Evolutionary conservation across 2,329 filamentous ascomycete species (phyloP).

Genomic region (Alternaria dauci): DNA sequence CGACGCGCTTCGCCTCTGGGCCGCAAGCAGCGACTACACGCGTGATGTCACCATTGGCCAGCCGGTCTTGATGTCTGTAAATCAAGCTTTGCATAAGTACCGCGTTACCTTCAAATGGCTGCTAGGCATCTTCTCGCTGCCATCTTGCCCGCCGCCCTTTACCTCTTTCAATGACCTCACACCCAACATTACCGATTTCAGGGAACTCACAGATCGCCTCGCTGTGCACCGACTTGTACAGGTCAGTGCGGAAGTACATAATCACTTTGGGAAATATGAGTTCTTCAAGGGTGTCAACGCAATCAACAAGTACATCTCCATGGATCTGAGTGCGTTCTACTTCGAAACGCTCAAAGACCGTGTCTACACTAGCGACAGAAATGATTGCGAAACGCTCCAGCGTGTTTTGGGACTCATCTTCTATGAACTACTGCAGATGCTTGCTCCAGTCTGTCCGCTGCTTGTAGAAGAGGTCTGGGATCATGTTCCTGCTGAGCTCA

Average conservation of each 20-base stretch:
- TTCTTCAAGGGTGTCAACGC: conserved; percentile 79
- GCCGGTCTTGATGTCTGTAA: conserved; percentile 77
- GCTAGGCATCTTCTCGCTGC: conserved; percentile 68
- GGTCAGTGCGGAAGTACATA: conserved; percentile 70
- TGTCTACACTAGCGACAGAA: conserved; percentile 81
- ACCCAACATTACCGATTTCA: conserved; percentile 8
- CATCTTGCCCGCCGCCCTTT: conserved; percentile 45
- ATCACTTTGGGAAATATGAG: conserved; percentile 74
- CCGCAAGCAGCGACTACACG: conserved; percentile 89
- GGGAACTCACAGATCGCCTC: conserved; percentile 62
- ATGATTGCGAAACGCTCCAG: conserved; percentile 67
- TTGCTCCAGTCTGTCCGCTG: conserved; percentile 81
- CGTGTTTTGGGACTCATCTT: conserved; percentile 69
- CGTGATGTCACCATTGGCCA: conserved; percentile 84
- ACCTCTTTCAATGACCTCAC: conserved; percentile 33
- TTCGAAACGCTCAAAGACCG: conserved; percentile 92
- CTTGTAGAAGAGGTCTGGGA: conserved; percentile 91
- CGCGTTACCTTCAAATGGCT: conserved; percentile 91
- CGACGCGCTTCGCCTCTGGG: conserved; percentile 90
- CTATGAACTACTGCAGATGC: conserved; percentile 75
- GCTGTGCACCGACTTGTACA: conserved; percentile 77
- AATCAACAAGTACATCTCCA: conserved; percentile 82
- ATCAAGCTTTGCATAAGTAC: conserved; percentile 82
- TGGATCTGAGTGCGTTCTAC: conserved; percentile 90
- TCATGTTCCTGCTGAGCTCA: conserved; percentile 73